Base-by-base conservation (phyloP, 2,329 filamentous ascomycete species). In the Fusarium xylarioides region DNA sequence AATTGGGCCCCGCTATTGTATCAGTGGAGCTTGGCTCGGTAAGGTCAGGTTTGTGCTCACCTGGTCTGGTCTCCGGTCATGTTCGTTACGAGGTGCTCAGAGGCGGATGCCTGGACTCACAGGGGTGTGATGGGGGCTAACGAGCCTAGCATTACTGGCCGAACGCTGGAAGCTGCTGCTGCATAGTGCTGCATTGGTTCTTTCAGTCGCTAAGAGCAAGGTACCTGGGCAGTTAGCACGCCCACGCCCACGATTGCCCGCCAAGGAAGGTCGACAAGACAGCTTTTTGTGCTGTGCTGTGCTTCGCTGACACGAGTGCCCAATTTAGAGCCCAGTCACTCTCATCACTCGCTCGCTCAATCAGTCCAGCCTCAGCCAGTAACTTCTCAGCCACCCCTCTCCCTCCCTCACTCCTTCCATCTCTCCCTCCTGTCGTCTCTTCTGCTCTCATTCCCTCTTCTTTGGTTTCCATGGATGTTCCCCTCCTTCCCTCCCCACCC, bases 381-480 rank as follows among this genome's bases (percentile, higher is more conserved):
- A 61, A 73, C 70, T 70, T 68, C 69, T 78, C 77, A 80, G 76
- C 77, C 77, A 80, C 79, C 78, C 77, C 76, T 76, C 78, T 74
- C 74, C 55, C 69, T 64, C 60, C 61, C 61, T 59, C 30, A n/a
- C n/a, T n/a, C n/a, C n/a, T n/a, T n/a, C 63, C 58, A 63, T 74
- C 72, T 68, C 70, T 76, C 70, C 60, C 68, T 72, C 71, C 64
- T 65, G 63, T 50, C 34, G 34, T 53, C 50, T 37, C 50, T 53
- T 53, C 34, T 53, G 50, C 30, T 53, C 34, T 37, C 50, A 53
- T 67, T 76, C 71, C 64, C 70, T 72, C 71, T 73, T 71, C 61
- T 70, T 76, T 68, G 70, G 56, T 59, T 65, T 66, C 63, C 68
- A 73, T 70, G 73, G 57, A 65, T 65, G 34, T 77, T 72, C 74